Evolutionary conservation across 768 basidiomycete species (phyloP), one percentile per base, ranked within the genome.

Genomic region (Tricholomella constricta): DNA sequence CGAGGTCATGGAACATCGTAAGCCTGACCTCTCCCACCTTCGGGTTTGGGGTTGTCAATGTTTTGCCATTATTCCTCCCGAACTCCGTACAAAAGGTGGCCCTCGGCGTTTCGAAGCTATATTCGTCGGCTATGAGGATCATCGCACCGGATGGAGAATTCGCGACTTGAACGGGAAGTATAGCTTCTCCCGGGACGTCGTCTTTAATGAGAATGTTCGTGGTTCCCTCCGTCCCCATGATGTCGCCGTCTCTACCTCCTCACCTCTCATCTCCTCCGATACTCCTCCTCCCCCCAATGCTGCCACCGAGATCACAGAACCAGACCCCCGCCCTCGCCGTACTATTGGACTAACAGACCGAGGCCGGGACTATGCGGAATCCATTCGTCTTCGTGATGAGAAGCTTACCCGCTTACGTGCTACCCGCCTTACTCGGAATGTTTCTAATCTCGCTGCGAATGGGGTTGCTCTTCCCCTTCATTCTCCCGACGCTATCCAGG

Each of bases 31-130:
- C 3, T 62, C 63, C 0, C 59, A 65, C 34, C 57, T 69, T 6
- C 58, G 62, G 1, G 67, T 70, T 4, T 73, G 62, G 60, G 67
- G 69, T 34, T 67, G 66, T 25, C 51, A 57, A 7, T 67, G 65
- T 37, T 70, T 55, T 42, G 53, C 58, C 1, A 41, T 52, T 11
- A 31, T 58, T 1, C 68, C 69, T 14, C 22, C 44, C 1, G 64
- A 71, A 42, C 19, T 58, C 0, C 51, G 59, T 8, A 3, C 23
- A 0, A 67, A 67, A 36, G 61, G 55, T 41, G 55, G 45, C 12
- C 43, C 41, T 2, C 17, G 35, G 4, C 49, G 43, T 0, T 61
- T 52, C 38, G 57, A 66, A 20, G 67, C 59, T 8, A 64, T 67
- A 20, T 69, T 68, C 52, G 50, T 57, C 22, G 56, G 52, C 1